Evolutionary conservation across 2,329 filamentous ascomycete species (phyloP).

Genomic region (Neoascochyta sp.): DNA sequence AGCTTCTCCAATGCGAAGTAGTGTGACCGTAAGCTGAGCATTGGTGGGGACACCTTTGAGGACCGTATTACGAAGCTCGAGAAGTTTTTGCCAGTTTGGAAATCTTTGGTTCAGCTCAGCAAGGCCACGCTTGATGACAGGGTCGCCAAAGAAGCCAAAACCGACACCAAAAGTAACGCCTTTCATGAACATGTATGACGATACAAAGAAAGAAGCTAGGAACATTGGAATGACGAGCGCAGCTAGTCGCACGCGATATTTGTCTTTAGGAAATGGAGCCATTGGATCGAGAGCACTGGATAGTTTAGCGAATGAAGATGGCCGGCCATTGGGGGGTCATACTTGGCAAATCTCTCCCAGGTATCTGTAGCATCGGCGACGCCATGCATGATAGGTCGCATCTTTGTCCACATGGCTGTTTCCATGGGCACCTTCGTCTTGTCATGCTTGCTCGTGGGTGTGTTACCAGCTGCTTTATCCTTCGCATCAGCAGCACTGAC

Average conservation of each 20-base stretch:
- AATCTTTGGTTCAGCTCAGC: constrained; percentile 57
- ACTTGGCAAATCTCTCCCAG: constrained; percentile 63
- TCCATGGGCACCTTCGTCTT: constrained; percentile 78
- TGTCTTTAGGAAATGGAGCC: constrained; percentile 46
- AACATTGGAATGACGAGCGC: constrained; percentile 44
- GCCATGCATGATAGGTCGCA: constrained; percentile 67
- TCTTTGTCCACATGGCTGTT: constrained; percentile 71
- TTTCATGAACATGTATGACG: constrained; percentile 57
- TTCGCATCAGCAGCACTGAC: constrained; percentile 53
- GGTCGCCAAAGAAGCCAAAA: constrained; percentile 76
- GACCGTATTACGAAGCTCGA: constrained; percentile 71
- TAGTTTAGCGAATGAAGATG: constrained; percentile 3
- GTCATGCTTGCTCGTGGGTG: constrained; percentile 56
- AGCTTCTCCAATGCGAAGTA: constrained; percentile 75
- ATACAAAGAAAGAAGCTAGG: constrained; percentile 43
- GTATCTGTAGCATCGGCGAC: constrained; percentile 58
- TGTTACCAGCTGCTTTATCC: constrained; percentile 50
- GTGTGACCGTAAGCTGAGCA: constrained; percentile 74
- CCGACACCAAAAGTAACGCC: constrained; percentile 64
- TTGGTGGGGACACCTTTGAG: constrained; percentile 83
- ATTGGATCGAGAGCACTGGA: constrained; percentile 46
- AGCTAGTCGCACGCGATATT: constrained; percentile 47
- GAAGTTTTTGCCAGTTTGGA: constrained; percentile 70
- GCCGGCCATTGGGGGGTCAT: constrained; percentile 16
- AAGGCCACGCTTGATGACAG: constrained; percentile 61